Conservation (phyloP, 1,139 yeast genomes). For the Pichia sp. region DNA sequence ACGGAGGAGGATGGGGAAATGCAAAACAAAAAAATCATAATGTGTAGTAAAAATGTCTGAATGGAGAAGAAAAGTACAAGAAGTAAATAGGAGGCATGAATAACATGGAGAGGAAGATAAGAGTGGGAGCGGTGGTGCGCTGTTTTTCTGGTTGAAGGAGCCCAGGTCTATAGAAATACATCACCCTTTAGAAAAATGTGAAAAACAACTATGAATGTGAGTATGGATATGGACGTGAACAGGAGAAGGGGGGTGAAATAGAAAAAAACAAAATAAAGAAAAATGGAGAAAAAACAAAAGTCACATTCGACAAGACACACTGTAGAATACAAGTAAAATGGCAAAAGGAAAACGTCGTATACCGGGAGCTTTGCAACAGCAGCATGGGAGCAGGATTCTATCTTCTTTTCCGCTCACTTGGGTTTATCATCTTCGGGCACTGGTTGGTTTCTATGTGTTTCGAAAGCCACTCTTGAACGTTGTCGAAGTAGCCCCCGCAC, state of each 20-base stretch:
- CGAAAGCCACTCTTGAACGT: constrained; percentile 75
- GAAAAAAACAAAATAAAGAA: neutral
- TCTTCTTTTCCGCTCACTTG: constrained; percentile 6
- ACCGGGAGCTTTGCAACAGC: too few relatives aligned
- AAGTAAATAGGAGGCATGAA: neutral
- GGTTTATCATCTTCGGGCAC: constrained; percentile 36
- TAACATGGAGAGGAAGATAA: neutral
- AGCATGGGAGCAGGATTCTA: neutral
- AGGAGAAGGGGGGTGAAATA: neutral
- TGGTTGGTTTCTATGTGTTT: constrained; percentile 61
- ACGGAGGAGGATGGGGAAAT: neutral
- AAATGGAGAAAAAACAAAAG: neutral
- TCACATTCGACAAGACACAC: neutral
- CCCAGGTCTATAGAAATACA: neutral
- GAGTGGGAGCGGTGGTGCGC: neutral
- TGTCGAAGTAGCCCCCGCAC: constrained; percentile 60
- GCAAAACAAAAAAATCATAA: neutral
- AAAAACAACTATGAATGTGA: neutral
- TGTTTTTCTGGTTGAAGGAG: neutral
- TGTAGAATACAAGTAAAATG: neutral
- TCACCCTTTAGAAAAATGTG: neutral
- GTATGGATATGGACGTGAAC: too few relatives aligned
- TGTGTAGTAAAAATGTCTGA: neutral
- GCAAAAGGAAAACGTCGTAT: neutral
- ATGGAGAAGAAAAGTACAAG: neutral